These are phyloP conservation scores for Ascodesmis nigricans DNA, from an alignment of 495 filamentous ascomycete genomes.

Conservation along the genomic window DNA sequence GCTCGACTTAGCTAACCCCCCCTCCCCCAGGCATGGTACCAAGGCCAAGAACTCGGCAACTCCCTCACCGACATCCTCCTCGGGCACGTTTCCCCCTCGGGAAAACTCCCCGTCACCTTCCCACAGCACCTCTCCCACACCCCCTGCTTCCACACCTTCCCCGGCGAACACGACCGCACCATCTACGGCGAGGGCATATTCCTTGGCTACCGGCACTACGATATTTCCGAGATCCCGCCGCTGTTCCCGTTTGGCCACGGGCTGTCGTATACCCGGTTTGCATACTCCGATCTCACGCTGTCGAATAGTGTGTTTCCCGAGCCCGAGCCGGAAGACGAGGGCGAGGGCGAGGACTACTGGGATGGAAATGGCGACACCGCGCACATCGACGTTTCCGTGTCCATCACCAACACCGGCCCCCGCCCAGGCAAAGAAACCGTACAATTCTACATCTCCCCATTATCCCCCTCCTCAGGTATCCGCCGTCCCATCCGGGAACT, in stretches of 20 bases:
- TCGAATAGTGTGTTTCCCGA: constrained; percentile 26
- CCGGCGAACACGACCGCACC: constrained; percentile 39
- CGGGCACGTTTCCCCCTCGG: constrained; percentile 41
- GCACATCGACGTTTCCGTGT: constrained; percentile 26
- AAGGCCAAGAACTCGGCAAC: constrained; percentile 44
- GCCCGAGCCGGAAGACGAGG: too few relatives aligned
- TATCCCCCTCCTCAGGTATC: too few relatives aligned
- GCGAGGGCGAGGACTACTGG: too few relatives aligned
- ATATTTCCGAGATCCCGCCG: constrained; percentile 36
- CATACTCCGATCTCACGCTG: constrained; percentile 30
- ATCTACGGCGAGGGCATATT: constrained; percentile 61
- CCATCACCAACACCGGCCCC: constrained; percentile 38
- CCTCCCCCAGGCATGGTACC: constrained; percentile 44
- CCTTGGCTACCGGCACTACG: constrained; percentile 56
- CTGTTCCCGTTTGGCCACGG: constrained; percentile 57
- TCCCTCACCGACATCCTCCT: constrained; percentile 46
- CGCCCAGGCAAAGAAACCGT: constrained; percentile 46
- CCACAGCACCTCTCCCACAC: constrained; percentile 47
- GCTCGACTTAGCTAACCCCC: constrained; percentile 8
- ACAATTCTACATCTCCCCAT: constrained; percentile 39
- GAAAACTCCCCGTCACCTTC: constrained; percentile 46
- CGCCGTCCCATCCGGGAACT: constrained; percentile 49
- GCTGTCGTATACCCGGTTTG: constrained; percentile 49
- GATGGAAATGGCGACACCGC: constrained; percentile 26
- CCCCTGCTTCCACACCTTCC: constrained; percentile 54